Evolutionary conservation across 2,329 filamentous ascomycete genomes (phyloP).

Genomic region (Colletotrichum tabaci): DNA sequence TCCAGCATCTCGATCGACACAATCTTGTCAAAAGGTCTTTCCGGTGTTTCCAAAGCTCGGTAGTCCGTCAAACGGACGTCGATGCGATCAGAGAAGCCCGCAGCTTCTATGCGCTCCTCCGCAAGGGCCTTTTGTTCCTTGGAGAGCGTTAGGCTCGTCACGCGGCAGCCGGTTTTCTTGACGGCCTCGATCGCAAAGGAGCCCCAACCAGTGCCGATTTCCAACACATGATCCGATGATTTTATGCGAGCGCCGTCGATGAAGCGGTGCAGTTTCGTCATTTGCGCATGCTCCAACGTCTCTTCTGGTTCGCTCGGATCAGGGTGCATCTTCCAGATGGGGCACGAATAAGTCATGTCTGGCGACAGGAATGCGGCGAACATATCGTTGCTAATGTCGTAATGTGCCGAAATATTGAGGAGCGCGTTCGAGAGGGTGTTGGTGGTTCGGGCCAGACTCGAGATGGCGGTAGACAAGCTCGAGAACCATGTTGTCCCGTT

Average conservation of each 20-base stretch:
- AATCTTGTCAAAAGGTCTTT: slow-evolving; percentile 76
- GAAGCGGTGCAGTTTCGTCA: slow-evolving; percentile 76
- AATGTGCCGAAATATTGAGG: slow-evolving; percentile 80
- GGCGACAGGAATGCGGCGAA: slow-evolving; percentile 80
- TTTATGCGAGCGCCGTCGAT: slow-evolving; percentile 77
- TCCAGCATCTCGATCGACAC: slow-evolving; percentile 86
- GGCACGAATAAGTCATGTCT: slow-evolving; percentile 85
- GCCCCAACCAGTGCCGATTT: slow-evolving; percentile 84
- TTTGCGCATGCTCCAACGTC: slow-evolving; percentile 75
- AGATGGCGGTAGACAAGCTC: slow-evolving; percentile 69
- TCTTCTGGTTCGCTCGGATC: slow-evolving; percentile 63
- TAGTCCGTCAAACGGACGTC: slow-evolving; percentile 80
- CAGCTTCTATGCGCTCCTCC: slow-evolving; percentile 73
- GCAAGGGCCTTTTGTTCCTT: slow-evolving; percentile 79
- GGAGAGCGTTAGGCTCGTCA: slow-evolving; percentile 79
- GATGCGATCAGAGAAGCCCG: slow-evolving; percentile 73
- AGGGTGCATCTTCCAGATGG: slow-evolving; percentile 71
- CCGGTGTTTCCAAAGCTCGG: slow-evolving; percentile 70
- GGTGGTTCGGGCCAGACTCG: slow-evolving; percentile 69
- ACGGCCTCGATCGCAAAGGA: slow-evolving; percentile 81
- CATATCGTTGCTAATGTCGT: slow-evolving; percentile 84
- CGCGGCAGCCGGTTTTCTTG: slow-evolving; percentile 74
- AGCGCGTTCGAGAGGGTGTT: slow-evolving; percentile 72
- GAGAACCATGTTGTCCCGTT: slow-evolving; percentile 77
- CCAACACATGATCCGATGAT: slow-evolving; percentile 76